Conservation (phyloP, 2,329 filamentous ascomycete genomes). For the Fusarium sarcochroum region DNA sequence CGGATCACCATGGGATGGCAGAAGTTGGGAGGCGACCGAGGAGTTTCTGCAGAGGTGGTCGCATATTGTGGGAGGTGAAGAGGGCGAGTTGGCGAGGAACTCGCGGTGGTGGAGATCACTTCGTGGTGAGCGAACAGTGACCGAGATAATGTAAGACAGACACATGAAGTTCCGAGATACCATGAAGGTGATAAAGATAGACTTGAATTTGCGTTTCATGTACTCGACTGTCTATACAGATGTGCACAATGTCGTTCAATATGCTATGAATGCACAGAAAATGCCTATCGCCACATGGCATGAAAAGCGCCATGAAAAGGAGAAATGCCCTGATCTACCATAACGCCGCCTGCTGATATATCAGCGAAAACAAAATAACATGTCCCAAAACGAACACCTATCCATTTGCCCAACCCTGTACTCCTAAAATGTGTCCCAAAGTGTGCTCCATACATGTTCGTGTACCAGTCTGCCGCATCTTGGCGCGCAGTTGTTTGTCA, state of each 20-base stretch:
- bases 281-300: slow-evolving; percentile 12
- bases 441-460: slow-evolving; percentile 9
- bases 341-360: slow-evolving; percentile 31
- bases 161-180: background rate
- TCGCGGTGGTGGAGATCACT: slow-evolving; percentile 50
- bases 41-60: slow-evolving; percentile 50
- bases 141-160: slow-evolving; percentile 30
- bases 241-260: slow-evolving; percentile 15
- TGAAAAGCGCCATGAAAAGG: slow-evolving; percentile 3
- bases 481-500: slow-evolving; percentile 1
- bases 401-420: slow-evolving; percentile 19
- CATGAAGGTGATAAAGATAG: background rate
- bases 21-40: slow-evolving; percentile 51
- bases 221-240: slow-evolving; percentile 40
- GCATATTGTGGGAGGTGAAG: slow-evolving; percentile 47
- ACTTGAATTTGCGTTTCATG: slow-evolving; percentile 22
- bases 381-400: slow-evolving; percentile 24
- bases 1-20: slow-evolving; percentile 49
- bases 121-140: slow-evolving; percentile 45
- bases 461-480: slow-evolving; percentile 8
- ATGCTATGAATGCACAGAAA: slow-evolving; percentile 22
- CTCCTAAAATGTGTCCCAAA: slow-evolving; percentile 1
- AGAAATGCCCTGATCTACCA: slow-evolving; percentile 42
- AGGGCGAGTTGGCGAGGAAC: slow-evolving; percentile 49
- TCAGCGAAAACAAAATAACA: slow-evolving; percentile 21